phyloP scores from a whole-genome alignment of 352 stramenopile genomes.

The Thalassiosira hispida region DNA sequence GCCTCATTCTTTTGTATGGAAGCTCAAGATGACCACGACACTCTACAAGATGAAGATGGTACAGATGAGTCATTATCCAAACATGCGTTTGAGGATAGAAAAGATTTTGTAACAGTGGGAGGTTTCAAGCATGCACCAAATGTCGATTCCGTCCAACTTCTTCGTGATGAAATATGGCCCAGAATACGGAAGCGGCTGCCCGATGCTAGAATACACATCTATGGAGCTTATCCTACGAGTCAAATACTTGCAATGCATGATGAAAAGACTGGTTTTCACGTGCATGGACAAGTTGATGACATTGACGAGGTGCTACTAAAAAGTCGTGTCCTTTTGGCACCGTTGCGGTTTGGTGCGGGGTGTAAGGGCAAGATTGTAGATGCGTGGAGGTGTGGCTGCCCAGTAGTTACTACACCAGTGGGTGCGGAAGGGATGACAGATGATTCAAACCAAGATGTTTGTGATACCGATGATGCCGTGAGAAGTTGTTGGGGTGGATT shows the following conservation, averaged over 20 bases:
- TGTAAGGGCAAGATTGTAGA: constrained; percentile 96
- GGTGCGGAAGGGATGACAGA: constrained; percentile 88
- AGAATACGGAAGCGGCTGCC: constrained; percentile 73
- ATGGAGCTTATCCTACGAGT: constrained; percentile 76
- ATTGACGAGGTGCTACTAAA: constrained; percentile 85
- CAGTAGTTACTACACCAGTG: constrained; percentile 90
- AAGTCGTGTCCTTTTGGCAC: constrained; percentile 87
- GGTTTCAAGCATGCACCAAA: constrained; percentile 93
- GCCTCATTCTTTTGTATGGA: constrained; percentile 61
- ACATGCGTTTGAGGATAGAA: constrained; percentile 56
- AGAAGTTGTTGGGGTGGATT: constrained; percentile 43
- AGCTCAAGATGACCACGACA: neutral
- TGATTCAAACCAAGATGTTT: neutral
- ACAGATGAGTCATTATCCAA: neutral
- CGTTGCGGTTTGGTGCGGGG: constrained; percentile 91
- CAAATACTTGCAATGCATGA: constrained; percentile 49
- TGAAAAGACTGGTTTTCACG: constrained; percentile 58
- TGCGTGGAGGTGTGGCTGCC: constrained; percentile 90
- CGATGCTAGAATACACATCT: constrained; percentile 87
- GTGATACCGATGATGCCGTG: neutral
- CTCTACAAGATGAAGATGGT: neutral
- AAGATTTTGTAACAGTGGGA: constrained; percentile 87
- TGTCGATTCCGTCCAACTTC: constrained; percentile 88
- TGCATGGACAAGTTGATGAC: constrained; percentile 88
- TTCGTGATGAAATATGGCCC: constrained; percentile 85